Evolutionary conservation across 768 basidiomycete species (phyloP), one percentile per base, ranked within the genome.

Genomic region (Kwoniella pini): DNA sequence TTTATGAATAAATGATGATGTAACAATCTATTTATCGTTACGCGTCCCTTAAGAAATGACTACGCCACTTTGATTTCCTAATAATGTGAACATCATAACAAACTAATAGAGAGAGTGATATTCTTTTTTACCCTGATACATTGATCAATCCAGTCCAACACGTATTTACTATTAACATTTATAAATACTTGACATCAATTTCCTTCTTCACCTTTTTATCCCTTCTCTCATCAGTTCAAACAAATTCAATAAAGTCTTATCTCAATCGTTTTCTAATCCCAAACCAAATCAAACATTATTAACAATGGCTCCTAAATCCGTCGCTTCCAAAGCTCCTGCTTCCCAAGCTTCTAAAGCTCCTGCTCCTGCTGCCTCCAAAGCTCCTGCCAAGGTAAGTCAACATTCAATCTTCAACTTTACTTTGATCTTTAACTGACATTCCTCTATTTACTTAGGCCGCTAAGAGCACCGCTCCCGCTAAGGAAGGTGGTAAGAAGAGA

Each of bases 341-440:
- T 90, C 89, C 65, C 90, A 88, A 75, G 89, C 90, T 70, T 88
- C 88, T 76, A 92, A 87, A 81, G 67, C 87, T 61, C 85, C 86
- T 59, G 83, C 83, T n/a, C n/a, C n/a, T 44, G 83, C 83, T 26
- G 83, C 83, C 49, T 77, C 78, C 56, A 85, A 86, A 79, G 87
- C 88, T 0, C 88, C 88, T 9, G 87, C 88, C 38, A 75, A 72
- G 69, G 67, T 70, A 27, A 60, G 69, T 57, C 24, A 7, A 33
- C 28, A 12, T 51, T 31, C 53, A 26, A 24, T 40, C 21, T 43
- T 51, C 50, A 19, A 36, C 39, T 44, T 24, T 54, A 30, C 11
- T 24, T 51, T 22, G 22, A 17, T 45, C 10, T 19, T 57, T 13
- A 11, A 21, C 36, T 30, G 60, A 77, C 12, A 15, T n/a, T 45